Percentiles rank a stretch among this genome's conserved stretches.
Conservation (phyloP, 768 basidiomycete genomes). For the Paxillus involutus region DNA sequence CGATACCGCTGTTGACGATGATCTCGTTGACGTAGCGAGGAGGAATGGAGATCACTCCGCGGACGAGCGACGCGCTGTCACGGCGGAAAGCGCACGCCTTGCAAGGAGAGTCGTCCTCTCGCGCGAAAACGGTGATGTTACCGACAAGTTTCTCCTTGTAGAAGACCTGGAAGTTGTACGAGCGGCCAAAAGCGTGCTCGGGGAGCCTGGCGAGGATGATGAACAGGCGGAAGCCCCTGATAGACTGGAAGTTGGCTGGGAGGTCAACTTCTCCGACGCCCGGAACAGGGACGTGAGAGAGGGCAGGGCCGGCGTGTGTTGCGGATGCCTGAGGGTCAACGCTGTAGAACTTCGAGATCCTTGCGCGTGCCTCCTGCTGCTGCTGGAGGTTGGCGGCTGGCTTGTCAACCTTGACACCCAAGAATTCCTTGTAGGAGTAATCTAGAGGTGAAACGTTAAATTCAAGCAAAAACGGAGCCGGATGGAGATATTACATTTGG, state of each 20-base stretch:
- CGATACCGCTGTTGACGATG: conserved; percentile 10
- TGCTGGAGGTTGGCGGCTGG: conserved; percentile 9
- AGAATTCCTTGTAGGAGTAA: conserved; percentile 27
- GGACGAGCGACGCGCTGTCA: conserved; percentile 13
- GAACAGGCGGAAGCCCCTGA: conserved; percentile 26
- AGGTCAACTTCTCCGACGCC: conserved; percentile 1
- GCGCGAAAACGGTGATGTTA: conserved; percentile 22
- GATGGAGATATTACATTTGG: conserved; percentile 18
- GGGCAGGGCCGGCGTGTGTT: background rate
- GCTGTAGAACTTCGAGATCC: conserved; percentile 22
- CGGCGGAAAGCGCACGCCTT: conserved; percentile 24
- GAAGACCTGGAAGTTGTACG: conserved; percentile 24
- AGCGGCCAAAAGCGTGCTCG: conserved; percentile 23
- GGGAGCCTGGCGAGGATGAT: conserved; percentile 22
- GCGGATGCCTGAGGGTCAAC: conserved; percentile 19
- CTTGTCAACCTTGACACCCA: conserved; percentile 26
- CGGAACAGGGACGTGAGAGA: conserved; percentile 20
- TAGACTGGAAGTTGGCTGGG: conserved; percentile 14
- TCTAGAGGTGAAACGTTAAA: conserved; percentile 11
- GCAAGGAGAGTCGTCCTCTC: conserved; percentile 24
- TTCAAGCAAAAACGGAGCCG: background rate
- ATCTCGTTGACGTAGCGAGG: conserved; percentile 20
- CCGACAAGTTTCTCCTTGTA: conserved; percentile 18
- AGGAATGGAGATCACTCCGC: conserved; percentile 26
- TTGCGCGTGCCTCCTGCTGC: conserved; percentile 19